A percentile compares a stretch with the other conserved stretches of the same genome.
These are phyloP conservation scores for Diaporthe humulicola DNA, from an alignment of 2,329 filamentous ascomycete species.

Conservation along the genomic window DNA sequence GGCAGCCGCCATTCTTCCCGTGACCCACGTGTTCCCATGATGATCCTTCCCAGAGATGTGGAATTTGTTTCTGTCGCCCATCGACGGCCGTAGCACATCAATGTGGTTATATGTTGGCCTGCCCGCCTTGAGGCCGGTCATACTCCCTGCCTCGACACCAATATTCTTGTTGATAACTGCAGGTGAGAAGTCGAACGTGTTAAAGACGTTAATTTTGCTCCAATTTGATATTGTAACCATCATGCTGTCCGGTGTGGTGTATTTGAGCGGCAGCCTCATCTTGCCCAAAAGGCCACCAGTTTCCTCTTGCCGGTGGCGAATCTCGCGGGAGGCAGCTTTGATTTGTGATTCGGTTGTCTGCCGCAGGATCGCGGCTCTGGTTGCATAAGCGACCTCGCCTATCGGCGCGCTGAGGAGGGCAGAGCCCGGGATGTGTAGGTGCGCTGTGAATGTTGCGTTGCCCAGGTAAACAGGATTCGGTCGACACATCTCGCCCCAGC, in stretches of 20 bases:
- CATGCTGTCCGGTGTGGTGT: constrained; percentile 23
- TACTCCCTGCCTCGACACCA: background rate
- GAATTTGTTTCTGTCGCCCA: constrained; percentile 1
- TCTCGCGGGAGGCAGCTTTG: constrained; percentile 11
- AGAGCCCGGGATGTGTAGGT: constrained; percentile 13
- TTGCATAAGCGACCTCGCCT: constrained; percentile 4
- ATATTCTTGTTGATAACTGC: constrained; percentile 15
- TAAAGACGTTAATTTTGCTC: constrained; percentile 10
- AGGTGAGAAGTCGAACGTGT: constrained; percentile 15
- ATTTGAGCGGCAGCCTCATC: constrained; percentile 10
- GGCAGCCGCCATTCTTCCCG: constrained; percentile 7
- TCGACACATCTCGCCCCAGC: constrained; percentile 11
- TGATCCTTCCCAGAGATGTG: constrained; percentile 23
- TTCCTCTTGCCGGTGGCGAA: constrained; percentile 1
- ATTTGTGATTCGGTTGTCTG: constrained; percentile 14
- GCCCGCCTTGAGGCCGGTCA: constrained; percentile 15
- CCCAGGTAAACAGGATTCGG: background rate
- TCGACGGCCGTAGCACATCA: background rate
- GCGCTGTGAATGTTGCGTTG: constrained; percentile 4
- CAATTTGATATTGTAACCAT: constrained; percentile 11
- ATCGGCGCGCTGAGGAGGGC: constrained; percentile 3
- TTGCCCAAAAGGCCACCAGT: background rate
- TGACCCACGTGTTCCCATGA: constrained; percentile 8
- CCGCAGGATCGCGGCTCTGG: background rate
- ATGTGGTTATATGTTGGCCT: constrained; percentile 12